Conservation (phyloP, 495 filamentous ascomycete genomes). For the Aspergillus sparsus region DNA sequence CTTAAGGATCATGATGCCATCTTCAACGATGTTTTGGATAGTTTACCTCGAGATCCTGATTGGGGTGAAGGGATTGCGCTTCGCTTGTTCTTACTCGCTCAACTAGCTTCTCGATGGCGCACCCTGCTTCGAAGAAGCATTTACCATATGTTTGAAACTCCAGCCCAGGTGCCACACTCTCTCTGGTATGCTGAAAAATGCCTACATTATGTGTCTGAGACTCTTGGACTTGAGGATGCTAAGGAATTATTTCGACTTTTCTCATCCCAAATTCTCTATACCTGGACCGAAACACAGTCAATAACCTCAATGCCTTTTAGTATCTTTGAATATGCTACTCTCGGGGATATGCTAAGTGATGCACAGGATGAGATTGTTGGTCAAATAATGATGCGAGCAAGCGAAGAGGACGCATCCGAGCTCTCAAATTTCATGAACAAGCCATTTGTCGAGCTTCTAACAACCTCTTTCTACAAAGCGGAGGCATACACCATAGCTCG, state of each 20-base stretch:
- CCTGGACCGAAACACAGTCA: conserved; percentile 72
- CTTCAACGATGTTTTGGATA: conserved; percentile 72
- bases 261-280: conserved; percentile 87
- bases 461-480: conserved; percentile 72
- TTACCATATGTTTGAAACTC: conserved; percentile 90
- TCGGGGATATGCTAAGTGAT: conserved; percentile 68
- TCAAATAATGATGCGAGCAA: conserved; percentile 81
- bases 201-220: conserved; percentile 61
- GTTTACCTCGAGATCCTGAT: conserved; percentile 67
- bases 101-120: conserved; percentile 76
- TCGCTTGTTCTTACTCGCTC: conserved; percentile 71
- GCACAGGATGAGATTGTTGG: conserved; percentile 79
- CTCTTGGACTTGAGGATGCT: conserved; percentile 62
- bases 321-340: conserved; percentile 74
- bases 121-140: conserved; percentile 79
- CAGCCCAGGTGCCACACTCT: conserved; percentile 65
- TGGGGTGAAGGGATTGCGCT: conserved; percentile 83
- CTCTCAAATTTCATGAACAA: conserved; percentile 59
- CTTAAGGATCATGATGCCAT: conserved; percentile 79
- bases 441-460: conserved; percentile 57
- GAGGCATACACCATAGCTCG: conserved; percentile 81
- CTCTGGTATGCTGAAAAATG: conserved; percentile 70
- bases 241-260: conserved; percentile 82
- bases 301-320: conserved; percentile 72
- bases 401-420: conserved; percentile 59